A percentile compares a stretch with the other conserved stretches of the same genome.
phyloP scores from a whole-genome alignment of 2,329 filamentous ascomycete genomes.

The Sporothrix pallida region DNA sequence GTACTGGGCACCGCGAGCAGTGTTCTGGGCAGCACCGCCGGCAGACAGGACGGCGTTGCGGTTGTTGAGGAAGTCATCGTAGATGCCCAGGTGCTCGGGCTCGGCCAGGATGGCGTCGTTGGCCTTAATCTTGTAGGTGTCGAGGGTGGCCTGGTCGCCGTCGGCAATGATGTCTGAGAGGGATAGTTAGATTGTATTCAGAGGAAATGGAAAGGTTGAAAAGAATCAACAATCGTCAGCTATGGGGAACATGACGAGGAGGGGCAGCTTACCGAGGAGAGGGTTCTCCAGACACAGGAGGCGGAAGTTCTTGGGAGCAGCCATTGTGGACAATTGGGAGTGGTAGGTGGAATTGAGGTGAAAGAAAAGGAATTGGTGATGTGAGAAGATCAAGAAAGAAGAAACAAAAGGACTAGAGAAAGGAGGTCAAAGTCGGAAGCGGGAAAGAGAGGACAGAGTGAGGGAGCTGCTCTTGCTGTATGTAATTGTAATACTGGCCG shows the following conservation, averaged over 20 bases:
- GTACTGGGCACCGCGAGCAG: slow-evolving; percentile 94
- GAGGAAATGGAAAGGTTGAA: too few species aligned
- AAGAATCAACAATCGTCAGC: background rate
- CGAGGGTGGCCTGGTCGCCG: slow-evolving; percentile 81
- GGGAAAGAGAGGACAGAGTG: slow-evolving; percentile 17
- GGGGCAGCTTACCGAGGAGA: slow-evolving; percentile 72
- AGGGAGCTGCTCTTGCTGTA: background rate
- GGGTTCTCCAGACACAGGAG: slow-evolving; percentile 97
- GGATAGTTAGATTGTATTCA: background rate
- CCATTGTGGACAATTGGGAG: slow-evolving; percentile 60
- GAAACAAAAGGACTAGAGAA: background rate
- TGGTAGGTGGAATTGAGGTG: background rate
- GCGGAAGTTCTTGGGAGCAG: slow-evolving; percentile 77
- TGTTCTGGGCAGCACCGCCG: slow-evolving; percentile 96
- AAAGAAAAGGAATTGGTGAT: background rate
- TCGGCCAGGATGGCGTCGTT: slow-evolving; percentile 98
- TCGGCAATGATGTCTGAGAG: slow-evolving; percentile 82
- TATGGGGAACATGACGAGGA: background rate
- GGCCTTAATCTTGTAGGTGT: slow-evolving; percentile 91
- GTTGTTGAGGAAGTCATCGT: slow-evolving; percentile 92
- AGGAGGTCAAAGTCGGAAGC: background rate
- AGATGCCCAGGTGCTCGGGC: slow-evolving; percentile 85
- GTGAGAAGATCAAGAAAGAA: background rate
- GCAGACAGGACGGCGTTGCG: slow-evolving; percentile 93
- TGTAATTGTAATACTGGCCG: background rate